Percentiles rank a stretch among this genome's conserved stretches.
Evolutionary conservation across 371 early-diverging fungal genomes (phyloP).

Genomic region (Syncephalastrum monosporum): DNA sequence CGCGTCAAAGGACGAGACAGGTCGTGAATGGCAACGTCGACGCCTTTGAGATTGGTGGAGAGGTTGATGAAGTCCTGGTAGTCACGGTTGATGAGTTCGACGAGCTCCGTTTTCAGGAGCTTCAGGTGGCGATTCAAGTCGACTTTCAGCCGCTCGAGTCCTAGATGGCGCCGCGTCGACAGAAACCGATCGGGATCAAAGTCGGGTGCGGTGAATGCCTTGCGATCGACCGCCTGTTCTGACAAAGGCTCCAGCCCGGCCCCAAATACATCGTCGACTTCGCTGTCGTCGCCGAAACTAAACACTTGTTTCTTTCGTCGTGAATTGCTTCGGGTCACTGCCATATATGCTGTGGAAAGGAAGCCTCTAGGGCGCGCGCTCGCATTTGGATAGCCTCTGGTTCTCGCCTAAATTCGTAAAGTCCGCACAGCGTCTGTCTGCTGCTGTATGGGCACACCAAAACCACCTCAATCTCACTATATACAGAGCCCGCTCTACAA

Average conservation of each 20-base stretch:
- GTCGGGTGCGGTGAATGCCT: conserved; percentile 47
- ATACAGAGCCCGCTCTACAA: no score
- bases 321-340: conserved; percentile 5
- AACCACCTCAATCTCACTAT: no score
- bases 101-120: conserved; percentile 68
- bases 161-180: conserved; percentile 65
- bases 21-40: conserved; percentile 68
- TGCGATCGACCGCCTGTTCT: conserved; percentile 47
- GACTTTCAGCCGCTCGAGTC: conserved; percentile 63
- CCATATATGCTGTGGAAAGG: no score
- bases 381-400: no score
- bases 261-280: conserved; percentile 25
- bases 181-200: conserved; percentile 66
- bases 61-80: conserved; percentile 82
- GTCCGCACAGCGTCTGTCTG: no score
- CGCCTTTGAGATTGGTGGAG: conserved; percentile 77
- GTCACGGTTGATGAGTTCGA: conserved; percentile 80
- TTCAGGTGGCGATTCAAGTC: conserved; percentile 63
- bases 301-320: conserved; percentile 27
- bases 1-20: conserved; percentile 56
- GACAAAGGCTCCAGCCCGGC: conserved; percentile 36
- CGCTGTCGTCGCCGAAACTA: conserved; percentile 37
- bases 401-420: no score
- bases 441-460: no score
- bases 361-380: no score